A percentile compares a stretch with the other conserved stretches of the same genome.
These are phyloP conservation scores for Claviceps paspali DNA, from an alignment of 2,329 filamentous ascomycete genomes.

Conservation along the genomic window DNA sequence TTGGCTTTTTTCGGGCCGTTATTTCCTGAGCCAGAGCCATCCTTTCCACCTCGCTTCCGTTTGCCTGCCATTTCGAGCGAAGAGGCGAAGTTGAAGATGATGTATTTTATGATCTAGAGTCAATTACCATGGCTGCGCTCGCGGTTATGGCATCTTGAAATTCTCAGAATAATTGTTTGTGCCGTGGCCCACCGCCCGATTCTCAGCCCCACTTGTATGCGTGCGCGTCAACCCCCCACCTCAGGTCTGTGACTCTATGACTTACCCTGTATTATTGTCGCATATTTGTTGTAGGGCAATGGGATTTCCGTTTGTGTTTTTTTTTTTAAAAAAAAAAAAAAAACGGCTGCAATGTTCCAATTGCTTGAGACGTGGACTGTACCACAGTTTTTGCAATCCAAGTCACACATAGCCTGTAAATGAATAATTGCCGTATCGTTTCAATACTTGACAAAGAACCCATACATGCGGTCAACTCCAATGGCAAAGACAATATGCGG, in stretches of 20 bases:
- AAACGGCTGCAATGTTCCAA: no score
- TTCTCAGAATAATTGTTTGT: constrained; percentile 3
- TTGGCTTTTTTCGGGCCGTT: constrained; percentile 17
- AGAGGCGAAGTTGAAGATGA: background rate
- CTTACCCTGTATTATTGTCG: background rate
- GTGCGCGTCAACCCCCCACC: background rate
- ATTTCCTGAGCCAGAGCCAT: constrained; percentile 12
- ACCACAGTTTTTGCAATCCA: no score
- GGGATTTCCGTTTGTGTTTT: no score
- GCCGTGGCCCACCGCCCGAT: constrained; percentile 3
- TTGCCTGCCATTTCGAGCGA: constrained; percentile 17
- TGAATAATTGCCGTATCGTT: no score
- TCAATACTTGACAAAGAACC: no score
- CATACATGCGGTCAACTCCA: no score
- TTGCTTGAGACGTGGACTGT: no score
- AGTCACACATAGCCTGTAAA: no score
- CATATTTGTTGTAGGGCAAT: background rate
- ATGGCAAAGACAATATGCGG: no score
- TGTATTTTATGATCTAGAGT: background rate
- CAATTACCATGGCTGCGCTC: background rate
- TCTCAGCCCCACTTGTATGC: background rate
- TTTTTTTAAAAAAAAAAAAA: no score
- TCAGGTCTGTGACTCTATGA: background rate
- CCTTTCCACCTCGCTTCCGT: constrained; percentile 20
- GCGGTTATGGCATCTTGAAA: background rate